These are phyloP conservation scores for Erysimum cheiri DNA, from an alignment of 441 rosid genomes.

Conservation along the genomic window DNA sequence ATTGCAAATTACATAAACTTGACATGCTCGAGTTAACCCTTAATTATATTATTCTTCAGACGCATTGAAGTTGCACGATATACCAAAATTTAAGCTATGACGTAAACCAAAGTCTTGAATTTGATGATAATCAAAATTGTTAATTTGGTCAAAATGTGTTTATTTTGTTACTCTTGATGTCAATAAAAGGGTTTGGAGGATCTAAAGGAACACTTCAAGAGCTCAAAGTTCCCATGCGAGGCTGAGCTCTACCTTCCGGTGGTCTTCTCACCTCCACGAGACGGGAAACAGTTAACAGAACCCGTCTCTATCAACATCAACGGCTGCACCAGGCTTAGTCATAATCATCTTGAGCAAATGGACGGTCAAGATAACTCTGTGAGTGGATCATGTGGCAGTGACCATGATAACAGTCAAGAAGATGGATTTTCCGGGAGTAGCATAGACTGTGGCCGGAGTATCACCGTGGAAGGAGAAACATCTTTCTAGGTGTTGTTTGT, in stretches of 20 bases:
- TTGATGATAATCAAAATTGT: background rate
- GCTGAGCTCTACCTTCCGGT: conserved; percentile 87
- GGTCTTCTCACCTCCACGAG: conserved; percentile 84
- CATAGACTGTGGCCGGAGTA: conserved; percentile 22
- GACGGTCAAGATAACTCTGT: conserved; percentile 31
- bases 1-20: background rate
- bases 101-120: background rate
- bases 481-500: conserved; percentile 31
- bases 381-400: conserved; percentile 40
- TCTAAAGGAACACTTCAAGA: conserved; percentile 87
- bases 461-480: conserved; percentile 27
- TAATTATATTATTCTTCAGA: background rate
- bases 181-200: conserved; percentile 73
- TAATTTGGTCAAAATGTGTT: conserved; percentile 15
- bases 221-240: conserved; percentile 91
- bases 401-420: conserved; percentile 36
- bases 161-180: background rate
- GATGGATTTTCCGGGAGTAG: conserved; percentile 32
- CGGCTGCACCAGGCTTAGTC: conserved; percentile 18
- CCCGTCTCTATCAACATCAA: conserved; percentile 64
- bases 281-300: conserved; percentile 72
- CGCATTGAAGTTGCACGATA: background rate
- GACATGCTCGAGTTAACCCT: background rate
- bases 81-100: background rate
- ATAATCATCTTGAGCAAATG: conserved; percentile 27